phyloP scores from a whole-genome alignment of 306 rosid species.

The Gillenia trifoliata region DNA sequence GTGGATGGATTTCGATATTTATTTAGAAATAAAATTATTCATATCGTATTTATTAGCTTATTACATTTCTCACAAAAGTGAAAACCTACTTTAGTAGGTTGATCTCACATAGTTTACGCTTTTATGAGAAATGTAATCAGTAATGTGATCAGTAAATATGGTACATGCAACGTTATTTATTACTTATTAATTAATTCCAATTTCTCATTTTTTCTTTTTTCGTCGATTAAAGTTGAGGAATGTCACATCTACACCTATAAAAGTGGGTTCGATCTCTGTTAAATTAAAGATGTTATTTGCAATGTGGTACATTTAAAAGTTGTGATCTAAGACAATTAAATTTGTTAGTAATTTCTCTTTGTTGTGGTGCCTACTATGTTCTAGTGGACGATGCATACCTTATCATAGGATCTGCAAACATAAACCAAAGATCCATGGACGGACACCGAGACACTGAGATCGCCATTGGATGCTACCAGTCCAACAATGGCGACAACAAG shows the following conservation, averaged over 20 bases:
- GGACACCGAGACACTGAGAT: constrained; percentile 90
- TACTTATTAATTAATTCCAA: neutral
- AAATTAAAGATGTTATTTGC: too few species aligned
- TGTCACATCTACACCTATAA: too few species aligned
- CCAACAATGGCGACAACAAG: constrained; percentile 15
- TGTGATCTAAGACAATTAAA: neutral
- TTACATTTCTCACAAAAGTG: neutral
- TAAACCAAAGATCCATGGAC: constrained; percentile 95
- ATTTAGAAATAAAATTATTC: neutral
- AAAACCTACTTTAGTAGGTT: neutral
- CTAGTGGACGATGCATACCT: constrained; percentile 88
- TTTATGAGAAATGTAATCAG: neutral
- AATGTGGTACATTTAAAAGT: neutral
- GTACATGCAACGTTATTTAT: neutral
- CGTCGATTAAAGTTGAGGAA: neutral
- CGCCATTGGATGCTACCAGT: constrained; percentile 78
- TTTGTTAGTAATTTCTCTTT: neutral
- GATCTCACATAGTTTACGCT: neutral
- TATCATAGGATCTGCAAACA: constrained; percentile 89
- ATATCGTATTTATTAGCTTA: neutral
- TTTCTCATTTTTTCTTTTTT: neutral
- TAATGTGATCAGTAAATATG: neutral
- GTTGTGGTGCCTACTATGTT: constrained; percentile 1
- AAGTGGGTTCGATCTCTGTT: too few species aligned
- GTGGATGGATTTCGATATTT: neutral